phyloP scores from a whole-genome alignment of 176 grass and related monocot genomes.

The Zoysia pacifica region DNA sequence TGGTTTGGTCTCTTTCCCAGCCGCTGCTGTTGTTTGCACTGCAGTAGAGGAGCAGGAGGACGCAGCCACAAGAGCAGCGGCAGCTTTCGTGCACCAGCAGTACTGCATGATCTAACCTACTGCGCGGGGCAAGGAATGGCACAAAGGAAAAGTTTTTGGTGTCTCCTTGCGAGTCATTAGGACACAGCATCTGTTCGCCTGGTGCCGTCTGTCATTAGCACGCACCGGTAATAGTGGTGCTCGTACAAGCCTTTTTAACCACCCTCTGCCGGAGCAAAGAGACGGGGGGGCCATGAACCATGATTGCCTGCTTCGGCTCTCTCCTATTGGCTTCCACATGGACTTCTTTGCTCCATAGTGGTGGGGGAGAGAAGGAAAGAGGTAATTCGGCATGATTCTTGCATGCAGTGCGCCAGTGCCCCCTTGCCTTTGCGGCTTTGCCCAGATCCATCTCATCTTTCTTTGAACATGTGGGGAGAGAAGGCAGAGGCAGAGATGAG shows the following conservation, averaged over 20 bases:
- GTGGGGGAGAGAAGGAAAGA: neutral
- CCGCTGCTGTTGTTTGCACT: constrained; percentile 14
- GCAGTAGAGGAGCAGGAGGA: constrained; percentile 41
- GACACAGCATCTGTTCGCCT: constrained; percentile 19
- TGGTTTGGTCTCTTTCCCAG: constrained; percentile 64
- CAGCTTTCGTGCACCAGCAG: constrained; percentile 14
- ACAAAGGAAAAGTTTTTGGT: constrained; percentile 27
- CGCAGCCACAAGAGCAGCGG: constrained; percentile 31
- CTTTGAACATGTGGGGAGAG: too few relatives aligned
- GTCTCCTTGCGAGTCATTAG: constrained; percentile 36
- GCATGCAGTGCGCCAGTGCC: neutral
- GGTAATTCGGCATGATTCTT: neutral
- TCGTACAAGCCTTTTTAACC: constrained; percentile 43
- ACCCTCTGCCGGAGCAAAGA: neutral
- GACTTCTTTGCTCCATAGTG: constrained; percentile 18
- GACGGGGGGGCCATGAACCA: neutral
- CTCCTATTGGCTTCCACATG: constrained; percentile 45
- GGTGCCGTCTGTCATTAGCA: constrained; percentile 29
- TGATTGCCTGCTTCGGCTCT: constrained; percentile 8
- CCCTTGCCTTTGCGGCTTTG: neutral
- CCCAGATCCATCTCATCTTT: too few relatives aligned
- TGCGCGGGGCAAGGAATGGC: constrained; percentile 44
- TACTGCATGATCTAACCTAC: constrained; percentile 4
- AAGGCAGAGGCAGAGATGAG: constrained; percentile 8
- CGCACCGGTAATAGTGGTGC: neutral